Base-by-base conservation (phyloP, 345 rosid species). In the Gynandropsis gynandra region DNA sequence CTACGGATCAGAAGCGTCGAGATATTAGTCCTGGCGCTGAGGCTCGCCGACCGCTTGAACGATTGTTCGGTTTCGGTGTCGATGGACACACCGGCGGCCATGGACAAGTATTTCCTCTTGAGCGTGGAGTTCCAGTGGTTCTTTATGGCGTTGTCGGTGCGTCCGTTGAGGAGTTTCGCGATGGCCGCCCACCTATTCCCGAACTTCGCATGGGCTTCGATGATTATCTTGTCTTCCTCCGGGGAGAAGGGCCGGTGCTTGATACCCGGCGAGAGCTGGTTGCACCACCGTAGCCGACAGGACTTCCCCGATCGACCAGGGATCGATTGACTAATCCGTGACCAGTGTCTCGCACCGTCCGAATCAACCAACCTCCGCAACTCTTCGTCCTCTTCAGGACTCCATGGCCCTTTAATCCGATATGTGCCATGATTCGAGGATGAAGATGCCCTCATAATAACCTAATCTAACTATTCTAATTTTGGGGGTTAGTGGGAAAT, bases 141-240 rank as follows among this genome's bases (percentile, higher is more conserved):
- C n/a, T n/a, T n/a, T n/a, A 80, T 71, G 46, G 86, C 83, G 83
- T 79, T 82, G 57, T 79, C 86, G 11, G 89, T 82, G 9, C 89
- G 85, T 24, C 89, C 89, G 50, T 72, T 69, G 50, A 82, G 83
- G 4, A 82, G 81, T 17, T 86, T 75, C 0, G 89, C 89, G 63
- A 82, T 79, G 42, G 85, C 77, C 5, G 89, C 89, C 89, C 89
- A 82, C 71, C 77, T 82, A 73, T 82, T 82, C n/a, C 90, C 90
- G 46, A 80, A 70, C 0, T 75, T 72, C 3, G 80, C 79, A 44
- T 83, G 92, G 15, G 92, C 92, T 32, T 71, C 60, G 64, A 78
- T 48, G 14, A 80, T 83, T 12, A 72, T 74, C 1, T 80, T 79
- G 41, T 80, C 82, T 42, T 83, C 92, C 21, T 80, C 79, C 0